These are phyloP conservation scores for Sinapis alba DNA, from an alignment of 441 rosid species.

Conservation along the genomic window DNA sequence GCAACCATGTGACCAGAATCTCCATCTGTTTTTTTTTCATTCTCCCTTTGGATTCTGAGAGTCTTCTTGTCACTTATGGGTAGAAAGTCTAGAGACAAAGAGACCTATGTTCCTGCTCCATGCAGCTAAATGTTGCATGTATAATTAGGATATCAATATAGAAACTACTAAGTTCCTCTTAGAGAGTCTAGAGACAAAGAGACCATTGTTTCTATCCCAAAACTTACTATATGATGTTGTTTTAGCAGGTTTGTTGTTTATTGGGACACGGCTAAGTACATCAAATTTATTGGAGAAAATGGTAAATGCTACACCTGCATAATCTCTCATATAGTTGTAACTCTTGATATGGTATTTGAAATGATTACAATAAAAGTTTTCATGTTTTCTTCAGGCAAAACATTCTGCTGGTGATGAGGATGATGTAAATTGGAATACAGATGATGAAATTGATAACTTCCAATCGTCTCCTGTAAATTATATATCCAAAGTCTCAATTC, in stretches of 20 bases:
- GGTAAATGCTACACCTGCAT: neutral
- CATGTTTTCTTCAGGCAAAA: slow-evolving; percentile 41
- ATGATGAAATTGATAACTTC: slow-evolving; percentile 63
- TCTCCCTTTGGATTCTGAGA: neutral
- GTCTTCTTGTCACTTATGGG: neutral
- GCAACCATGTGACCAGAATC: neutral
- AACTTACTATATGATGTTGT: neutral
- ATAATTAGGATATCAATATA: neutral
- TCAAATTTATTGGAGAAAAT: neutral
- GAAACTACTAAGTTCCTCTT: neutral
- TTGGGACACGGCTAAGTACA: neutral
- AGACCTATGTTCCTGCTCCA: neutral
- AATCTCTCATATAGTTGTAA: neutral
- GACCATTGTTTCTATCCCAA: neutral
- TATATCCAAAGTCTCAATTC: neutral
- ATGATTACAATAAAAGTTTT: neutral
- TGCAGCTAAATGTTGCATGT: neutral
- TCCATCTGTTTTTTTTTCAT: neutral
- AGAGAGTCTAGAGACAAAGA: neutral
- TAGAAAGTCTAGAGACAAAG: neutral
- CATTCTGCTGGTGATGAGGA: slow-evolving; percentile 42
- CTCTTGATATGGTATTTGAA: neutral
- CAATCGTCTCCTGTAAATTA: slow-evolving; percentile 36
- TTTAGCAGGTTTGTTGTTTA: slow-evolving; percentile 1
- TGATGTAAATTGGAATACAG: slow-evolving; percentile 63